Percentiles rank a stretch among this genome's conserved stretches.
Evolutionary conservation across 192 early-diverging fungal genomes (phyloP).

Genomic region (Pilobolus umbonatus): DNA sequence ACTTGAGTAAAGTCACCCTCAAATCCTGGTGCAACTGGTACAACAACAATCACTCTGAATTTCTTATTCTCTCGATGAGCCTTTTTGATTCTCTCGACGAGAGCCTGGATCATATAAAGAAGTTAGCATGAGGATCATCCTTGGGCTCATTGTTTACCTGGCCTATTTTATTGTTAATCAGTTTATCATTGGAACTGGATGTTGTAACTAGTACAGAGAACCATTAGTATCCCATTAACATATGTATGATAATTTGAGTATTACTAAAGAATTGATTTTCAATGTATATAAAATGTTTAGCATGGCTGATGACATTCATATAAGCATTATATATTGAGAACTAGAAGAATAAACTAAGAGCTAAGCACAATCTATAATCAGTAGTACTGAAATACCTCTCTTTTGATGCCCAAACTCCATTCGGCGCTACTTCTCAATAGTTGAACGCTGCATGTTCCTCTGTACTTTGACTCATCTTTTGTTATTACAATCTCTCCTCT

Average conservation of each 20-base stretch:
- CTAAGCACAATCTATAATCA: neutral
- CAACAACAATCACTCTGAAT: slow-evolving; percentile 75
- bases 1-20: slow-evolving; percentile 67
- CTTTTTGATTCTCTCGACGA: slow-evolving; percentile 69
- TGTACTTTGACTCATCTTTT: slow-evolving; percentile 55
- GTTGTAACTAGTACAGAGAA: slow-evolving; percentile 40
- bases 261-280: slow-evolving; percentile 92
- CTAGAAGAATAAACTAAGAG: slow-evolving; percentile 25
- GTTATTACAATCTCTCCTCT: slow-evolving; percentile 68
- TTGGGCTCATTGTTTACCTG: slow-evolving; percentile 17
- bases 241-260: too few relatives aligned
- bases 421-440: slow-evolving; percentile 62
- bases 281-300: slow-evolving; percentile 91
- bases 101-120: slow-evolving; percentile 36
- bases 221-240: neutral
- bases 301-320: slow-evolving; percentile 62
- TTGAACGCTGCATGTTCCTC: slow-evolving; percentile 67
- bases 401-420: slow-evolving; percentile 68
- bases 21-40: slow-evolving; percentile 82
- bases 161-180: slow-evolving; percentile 40
- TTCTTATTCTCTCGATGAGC: slow-evolving; percentile 61
- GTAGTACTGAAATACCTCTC: slow-evolving; percentile 18
- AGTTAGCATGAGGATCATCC: neutral
- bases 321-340: slow-evolving; percentile 82
- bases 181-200: slow-evolving; percentile 39